Evolutionary conservation across 306 rosid species (phyloP).

Genomic region (Albizia julibrissin): DNA sequence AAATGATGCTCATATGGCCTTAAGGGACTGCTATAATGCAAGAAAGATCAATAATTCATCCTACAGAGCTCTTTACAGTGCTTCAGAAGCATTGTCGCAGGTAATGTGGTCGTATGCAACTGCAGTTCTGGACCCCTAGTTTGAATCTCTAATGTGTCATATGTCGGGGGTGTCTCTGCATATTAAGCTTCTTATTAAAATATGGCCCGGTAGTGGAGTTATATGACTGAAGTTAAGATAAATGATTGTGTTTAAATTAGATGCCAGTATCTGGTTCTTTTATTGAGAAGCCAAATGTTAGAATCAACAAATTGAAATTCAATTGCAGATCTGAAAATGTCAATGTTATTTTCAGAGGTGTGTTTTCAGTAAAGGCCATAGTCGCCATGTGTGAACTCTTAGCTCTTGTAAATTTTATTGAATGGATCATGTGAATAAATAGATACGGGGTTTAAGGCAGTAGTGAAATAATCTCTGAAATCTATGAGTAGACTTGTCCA

Average conservation of each 20-base stretch:
- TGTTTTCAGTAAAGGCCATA: background rate
- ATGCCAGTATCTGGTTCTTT: constrained; percentile 7
- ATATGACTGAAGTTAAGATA: constrained; percentile 18
- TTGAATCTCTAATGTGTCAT: constrained; percentile 8
- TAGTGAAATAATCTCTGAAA: background rate
- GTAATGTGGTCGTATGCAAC: constrained; percentile 42
- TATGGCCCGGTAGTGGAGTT: background rate
- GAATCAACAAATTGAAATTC: background rate
- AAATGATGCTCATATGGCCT: constrained; percentile 89
- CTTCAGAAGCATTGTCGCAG: constrained; percentile 95
- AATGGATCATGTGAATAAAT: background rate
- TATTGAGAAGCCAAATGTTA: constrained; percentile 10
- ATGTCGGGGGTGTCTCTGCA: constrained; percentile 6
- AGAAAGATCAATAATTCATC: constrained; percentile 63
- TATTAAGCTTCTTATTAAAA: constrained; percentile 17
- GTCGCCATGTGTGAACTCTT: background rate
- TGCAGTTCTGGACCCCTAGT: constrained; percentile 17
- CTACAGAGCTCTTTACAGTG: constrained; percentile 60
- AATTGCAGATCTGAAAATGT: constrained; percentile 4
- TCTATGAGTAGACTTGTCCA: background rate
- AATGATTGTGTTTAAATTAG: constrained; percentile 9
- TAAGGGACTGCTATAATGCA: constrained; percentile 86
- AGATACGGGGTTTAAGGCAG: background rate
- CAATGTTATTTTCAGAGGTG: background rate
- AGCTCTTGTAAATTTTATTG: background rate